Evolutionary conservation across 2,329 filamentous ascomycete species (phyloP).

Genomic region (Periconia sp.): DNA sequence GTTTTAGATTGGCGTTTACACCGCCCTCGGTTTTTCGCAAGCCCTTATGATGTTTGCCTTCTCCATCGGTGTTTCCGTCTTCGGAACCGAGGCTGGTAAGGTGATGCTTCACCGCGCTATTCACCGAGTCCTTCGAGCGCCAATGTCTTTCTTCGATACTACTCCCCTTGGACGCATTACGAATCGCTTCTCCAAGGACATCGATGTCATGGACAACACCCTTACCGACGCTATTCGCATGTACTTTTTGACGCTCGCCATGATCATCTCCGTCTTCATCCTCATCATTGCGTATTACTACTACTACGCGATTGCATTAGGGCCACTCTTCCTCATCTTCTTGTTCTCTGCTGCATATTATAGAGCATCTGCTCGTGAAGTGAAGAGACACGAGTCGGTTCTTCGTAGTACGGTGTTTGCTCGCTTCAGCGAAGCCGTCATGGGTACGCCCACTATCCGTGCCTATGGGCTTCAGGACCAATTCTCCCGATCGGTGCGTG

Average conservation of each 20-base stretch:
- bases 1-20: slow-evolving; percentile 68
- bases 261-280: slow-evolving; percentile 80
- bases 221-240: slow-evolving; percentile 89
- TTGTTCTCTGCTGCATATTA: slow-evolving; percentile 86
- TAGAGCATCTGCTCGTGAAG: slow-evolving; percentile 85
- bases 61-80: slow-evolving; percentile 76
- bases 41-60: slow-evolving; percentile 80
- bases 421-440: slow-evolving; percentile 87
- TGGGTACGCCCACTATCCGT: slow-evolving; percentile 81
- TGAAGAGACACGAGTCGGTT: slow-evolving; percentile 92
- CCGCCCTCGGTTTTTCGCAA: slow-evolving; percentile 73
- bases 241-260: slow-evolving; percentile 84
- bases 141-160: slow-evolving; percentile 94
- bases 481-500: slow-evolving; percentile 73
- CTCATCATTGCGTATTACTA: slow-evolving; percentile 96
- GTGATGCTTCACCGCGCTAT: slow-evolving; percentile 83
- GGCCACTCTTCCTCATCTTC: slow-evolving; percentile 76
- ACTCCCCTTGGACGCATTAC: slow-evolving; percentile 94
- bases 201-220: slow-evolving; percentile 96
- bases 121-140: slow-evolving; percentile 71
- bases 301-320: slow-evolving; percentile 77
- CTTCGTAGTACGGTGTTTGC: slow-evolving; percentile 88
- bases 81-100: slow-evolving; percentile 82
- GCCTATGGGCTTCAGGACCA: slow-evolving; percentile 83
- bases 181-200: slow-evolving; percentile 93